These are phyloP conservation scores for Micromonas pusilla DNA, from an alignment of 139 green algal species.

Conservation along the genomic window DNA sequence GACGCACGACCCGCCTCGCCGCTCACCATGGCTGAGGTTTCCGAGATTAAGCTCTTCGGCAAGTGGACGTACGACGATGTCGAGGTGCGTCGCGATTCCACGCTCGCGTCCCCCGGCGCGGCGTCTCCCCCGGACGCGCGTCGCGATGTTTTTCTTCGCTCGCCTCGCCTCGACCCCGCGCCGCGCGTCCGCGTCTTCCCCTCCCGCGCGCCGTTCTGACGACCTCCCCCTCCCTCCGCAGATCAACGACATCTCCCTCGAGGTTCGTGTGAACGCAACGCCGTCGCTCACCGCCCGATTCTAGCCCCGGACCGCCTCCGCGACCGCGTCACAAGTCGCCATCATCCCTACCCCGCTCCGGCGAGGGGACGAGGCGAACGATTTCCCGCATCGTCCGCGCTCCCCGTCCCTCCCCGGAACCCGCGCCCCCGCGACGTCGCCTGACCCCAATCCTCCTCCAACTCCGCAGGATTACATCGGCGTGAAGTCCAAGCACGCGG, in stretches of 20 bases:
- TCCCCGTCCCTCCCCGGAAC: too few relatives aligned
- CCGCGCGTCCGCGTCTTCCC: neutral
- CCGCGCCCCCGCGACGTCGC: too few relatives aligned
- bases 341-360: too few relatives aligned
- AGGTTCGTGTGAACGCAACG: too few relatives aligned
- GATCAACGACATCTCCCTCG: slow-evolving; percentile 95
- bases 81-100: slow-evolving; percentile 55
- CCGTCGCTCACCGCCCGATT: too few relatives aligned
- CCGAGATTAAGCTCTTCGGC: slow-evolving; percentile 87
- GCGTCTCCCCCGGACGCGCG: neutral
- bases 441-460: neutral
- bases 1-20: too few relatives aligned
- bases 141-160: neutral
- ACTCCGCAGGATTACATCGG: slow-evolving; percentile 87
- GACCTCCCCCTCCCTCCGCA: slow-evolving; percentile 38
- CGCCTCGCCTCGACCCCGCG: neutral
- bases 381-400: too few relatives aligned
- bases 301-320: too few relatives aligned
- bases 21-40: too few relatives aligned
- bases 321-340: too few relatives aligned
- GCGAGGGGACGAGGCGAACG: too few relatives aligned
- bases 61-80: slow-evolving; percentile 95
- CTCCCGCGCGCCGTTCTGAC: neutral
- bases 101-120: too few relatives aligned
- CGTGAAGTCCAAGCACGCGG: slow-evolving; percentile 89